phyloP scores from a whole-genome alignment of 139 green algal species.

The Tetradesmus lagerheimii region DNA sequence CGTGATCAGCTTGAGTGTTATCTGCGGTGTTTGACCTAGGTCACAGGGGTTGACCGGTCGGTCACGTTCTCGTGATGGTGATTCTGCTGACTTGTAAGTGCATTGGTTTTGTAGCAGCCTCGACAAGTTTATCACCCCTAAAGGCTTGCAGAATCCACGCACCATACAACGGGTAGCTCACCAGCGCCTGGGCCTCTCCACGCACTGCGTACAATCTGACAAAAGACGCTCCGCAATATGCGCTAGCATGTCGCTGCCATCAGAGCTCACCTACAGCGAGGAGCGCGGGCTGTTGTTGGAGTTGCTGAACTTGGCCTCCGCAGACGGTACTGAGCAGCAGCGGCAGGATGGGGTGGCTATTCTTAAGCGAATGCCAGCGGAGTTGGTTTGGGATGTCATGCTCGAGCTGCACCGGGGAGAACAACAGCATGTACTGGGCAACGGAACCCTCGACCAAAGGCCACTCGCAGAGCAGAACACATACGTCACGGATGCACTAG shows the following conservation, averaged over 20 bases:
- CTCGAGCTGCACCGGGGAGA: neutral
- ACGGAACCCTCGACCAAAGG: neutral
- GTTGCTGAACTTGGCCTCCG: neutral
- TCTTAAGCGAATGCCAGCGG: neutral
- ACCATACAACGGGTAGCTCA: neutral
- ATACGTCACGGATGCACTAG: neutral
- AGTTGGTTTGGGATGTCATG: neutral
- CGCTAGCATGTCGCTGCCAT: neutral
- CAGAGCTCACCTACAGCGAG: neutral
- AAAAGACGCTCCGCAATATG: neutral
- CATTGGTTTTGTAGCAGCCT: neutral
- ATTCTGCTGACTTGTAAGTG: neutral
- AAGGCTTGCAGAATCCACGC: neutral
- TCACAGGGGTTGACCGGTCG: neutral
- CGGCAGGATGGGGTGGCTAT: neutral
- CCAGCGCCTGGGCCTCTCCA: neutral
- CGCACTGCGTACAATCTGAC: neutral
- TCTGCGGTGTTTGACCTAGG: neutral
- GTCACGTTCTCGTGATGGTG: no score
- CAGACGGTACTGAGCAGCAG: neutral
- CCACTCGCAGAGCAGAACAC: neutral
- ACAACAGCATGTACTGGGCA: neutral
- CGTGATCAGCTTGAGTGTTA: neutral
- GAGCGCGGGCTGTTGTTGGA: neutral
- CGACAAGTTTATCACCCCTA: no score